Evolutionary conservation across 148 eudicot species (phyloP).

Genomic region (Rhododendron griersonianum): DNA sequence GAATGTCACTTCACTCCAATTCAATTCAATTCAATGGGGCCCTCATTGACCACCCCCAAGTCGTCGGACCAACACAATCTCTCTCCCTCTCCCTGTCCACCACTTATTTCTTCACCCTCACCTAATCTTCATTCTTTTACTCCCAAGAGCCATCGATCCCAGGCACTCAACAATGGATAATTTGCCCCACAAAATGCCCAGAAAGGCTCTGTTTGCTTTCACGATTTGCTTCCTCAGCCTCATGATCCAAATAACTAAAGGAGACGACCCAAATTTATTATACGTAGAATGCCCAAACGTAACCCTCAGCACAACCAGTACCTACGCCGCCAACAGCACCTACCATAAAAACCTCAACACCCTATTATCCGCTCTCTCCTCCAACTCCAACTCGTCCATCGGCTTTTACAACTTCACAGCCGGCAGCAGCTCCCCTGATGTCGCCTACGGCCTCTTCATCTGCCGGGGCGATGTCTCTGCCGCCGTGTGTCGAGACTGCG

Average conservation of each 20-base stretch:
- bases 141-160: not conserved
- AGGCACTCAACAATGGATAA: not conserved
- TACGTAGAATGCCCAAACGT: not conserved
- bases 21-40: too few relatives aligned
- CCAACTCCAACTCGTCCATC: not conserved
- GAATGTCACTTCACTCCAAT: too few relatives aligned
- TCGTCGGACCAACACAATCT: too few relatives aligned
- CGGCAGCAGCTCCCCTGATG: not conserved
- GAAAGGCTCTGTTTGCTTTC: not conserved
- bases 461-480: not conserved
- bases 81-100: too few relatives aligned
- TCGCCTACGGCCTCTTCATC: constrained; percentile 23
- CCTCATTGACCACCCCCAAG: too few relatives aligned
- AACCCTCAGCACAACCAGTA: not conserved
- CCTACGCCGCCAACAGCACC: not conserved
- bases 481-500: not conserved
- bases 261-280: not conserved
- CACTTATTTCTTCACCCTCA: not conserved
- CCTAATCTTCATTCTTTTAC: not conserved
- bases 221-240: not conserved
- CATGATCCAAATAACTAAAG: not conserved
- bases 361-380: constrained; percentile 1
- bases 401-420: constrained; percentile 3
- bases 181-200: not conserved
- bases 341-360: constrained; percentile 12